Evolutionary conservation across 2,329 filamentous ascomycete genomes (phyloP).

Genomic region (Colletotrichum liriopes): DNA sequence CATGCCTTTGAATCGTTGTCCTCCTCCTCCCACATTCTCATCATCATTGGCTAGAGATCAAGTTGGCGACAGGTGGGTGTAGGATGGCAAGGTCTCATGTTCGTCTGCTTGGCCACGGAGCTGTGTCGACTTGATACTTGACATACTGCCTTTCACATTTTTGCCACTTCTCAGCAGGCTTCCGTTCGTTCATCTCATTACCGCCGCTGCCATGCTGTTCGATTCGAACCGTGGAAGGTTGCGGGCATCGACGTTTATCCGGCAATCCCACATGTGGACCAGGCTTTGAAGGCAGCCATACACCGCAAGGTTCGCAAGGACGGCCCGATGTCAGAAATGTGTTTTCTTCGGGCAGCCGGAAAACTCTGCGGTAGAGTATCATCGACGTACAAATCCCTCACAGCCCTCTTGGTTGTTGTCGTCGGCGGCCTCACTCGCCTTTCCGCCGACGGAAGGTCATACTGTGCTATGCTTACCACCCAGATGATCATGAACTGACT

Average conservation of each 20-base stretch:
- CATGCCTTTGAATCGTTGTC: conserved; percentile 5
- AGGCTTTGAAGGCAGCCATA: neutral
- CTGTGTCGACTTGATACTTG: neutral
- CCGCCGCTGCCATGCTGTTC: neutral
- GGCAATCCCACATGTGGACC: neutral
- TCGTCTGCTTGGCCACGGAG: neutral
- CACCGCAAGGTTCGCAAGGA: neutral
- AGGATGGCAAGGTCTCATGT: neutral
- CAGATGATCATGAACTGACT: neutral
- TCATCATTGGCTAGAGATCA: neutral
- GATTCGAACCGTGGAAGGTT: neutral
- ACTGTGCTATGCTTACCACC: conserved; percentile 17
- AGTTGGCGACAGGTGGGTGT: neutral
- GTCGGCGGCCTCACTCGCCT: conserved; percentile 29
- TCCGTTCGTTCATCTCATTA: neutral
- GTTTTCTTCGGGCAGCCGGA: conserved; percentile 13
- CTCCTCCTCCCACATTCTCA: neutral
- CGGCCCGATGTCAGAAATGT: conserved; percentile 27
- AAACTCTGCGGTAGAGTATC: neutral
- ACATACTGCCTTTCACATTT: neutral
- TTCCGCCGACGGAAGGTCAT: conserved; percentile 1
- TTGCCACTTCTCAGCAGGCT: neutral
- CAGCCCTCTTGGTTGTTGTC: neutral
- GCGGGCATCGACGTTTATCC: neutral
- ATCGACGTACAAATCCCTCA: conserved; percentile 18